Evolutionary conservation across 805 yeast species (phyloP).

Genomic region (Wickerhamomyces strasburgensis): DNA sequence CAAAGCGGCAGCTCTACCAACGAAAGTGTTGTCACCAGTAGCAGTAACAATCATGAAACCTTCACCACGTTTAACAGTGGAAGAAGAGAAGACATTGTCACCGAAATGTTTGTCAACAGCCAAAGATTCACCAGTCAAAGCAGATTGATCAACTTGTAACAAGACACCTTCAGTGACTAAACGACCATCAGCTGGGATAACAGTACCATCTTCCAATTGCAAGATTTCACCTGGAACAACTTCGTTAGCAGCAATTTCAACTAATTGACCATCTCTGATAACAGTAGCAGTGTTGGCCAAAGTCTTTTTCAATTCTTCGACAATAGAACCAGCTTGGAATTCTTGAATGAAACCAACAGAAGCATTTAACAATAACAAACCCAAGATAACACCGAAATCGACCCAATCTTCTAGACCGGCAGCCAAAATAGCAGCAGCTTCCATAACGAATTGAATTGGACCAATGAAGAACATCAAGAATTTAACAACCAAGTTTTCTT

Average conservation of each 20-base stretch:
- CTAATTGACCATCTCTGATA: constrained; percentile 73
- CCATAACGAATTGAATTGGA: constrained; percentile 96
- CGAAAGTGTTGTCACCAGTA: constrained; percentile 93
- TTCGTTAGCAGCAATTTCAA: constrained; percentile 76
- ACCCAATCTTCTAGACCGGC: constrained; percentile 98
- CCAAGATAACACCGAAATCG: constrained; percentile 96
- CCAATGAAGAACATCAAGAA: constrained; percentile 86
- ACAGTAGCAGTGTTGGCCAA: constrained; percentile 85
- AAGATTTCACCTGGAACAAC: constrained; percentile 94
- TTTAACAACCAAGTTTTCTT: constrained; percentile 73
- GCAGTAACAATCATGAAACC: constrained; percentile 91
- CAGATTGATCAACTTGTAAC: constrained; percentile 93
- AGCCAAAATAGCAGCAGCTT: constrained; percentile 91
- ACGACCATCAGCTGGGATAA: constrained; percentile 91
- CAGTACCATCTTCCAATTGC: constrained; percentile 89
- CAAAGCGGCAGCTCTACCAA: constrained; percentile 95
- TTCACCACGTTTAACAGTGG: constrained; percentile 94
- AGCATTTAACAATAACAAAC: constrained; percentile 80
- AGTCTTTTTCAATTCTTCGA: constrained; percentile 92
- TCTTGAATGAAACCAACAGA: constrained; percentile 95
- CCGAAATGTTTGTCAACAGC: constrained; percentile 91
- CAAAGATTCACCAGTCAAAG: constrained; percentile 95
- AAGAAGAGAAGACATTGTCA: constrained; percentile 85
- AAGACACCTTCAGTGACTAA: constrained; percentile 78
- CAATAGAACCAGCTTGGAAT: constrained; percentile 97